Conservation (phyloP, 805 yeast species). For the Wickerhamomyces hampshirensis region DNA sequence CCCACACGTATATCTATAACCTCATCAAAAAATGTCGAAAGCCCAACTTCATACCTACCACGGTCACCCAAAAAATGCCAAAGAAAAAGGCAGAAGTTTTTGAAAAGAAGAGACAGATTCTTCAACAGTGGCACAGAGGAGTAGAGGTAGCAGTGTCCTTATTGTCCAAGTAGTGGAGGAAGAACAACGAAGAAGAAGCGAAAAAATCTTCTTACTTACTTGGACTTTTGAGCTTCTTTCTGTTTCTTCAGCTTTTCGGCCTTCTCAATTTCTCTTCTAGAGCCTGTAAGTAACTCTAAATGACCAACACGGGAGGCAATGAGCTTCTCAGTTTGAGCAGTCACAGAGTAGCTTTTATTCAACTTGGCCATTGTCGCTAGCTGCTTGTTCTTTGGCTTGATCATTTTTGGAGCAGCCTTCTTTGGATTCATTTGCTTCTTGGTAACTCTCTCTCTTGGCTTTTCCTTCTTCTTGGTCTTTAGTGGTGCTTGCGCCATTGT, state of each 20-base stretch:
- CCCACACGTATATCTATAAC: too few species aligned
- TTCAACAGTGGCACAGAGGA: too few species aligned
- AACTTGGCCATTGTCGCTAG: constrained; percentile 49
- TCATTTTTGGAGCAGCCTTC: constrained; percentile 69
- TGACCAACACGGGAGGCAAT: constrained; percentile 92
- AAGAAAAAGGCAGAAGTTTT: too few species aligned
- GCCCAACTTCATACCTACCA: too few species aligned
- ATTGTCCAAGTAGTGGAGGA: too few species aligned
- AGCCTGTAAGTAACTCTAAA: constrained; percentile 84
- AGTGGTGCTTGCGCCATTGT: constrained; percentile 71
- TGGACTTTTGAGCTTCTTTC: constrained; percentile 20
- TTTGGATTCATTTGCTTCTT: constrained; percentile 62
- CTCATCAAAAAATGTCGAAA: too few species aligned
- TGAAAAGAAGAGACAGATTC: too few species aligned
- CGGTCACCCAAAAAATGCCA: too few species aligned
- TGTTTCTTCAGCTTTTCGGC: constrained; percentile 39
- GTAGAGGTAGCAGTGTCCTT: too few species aligned
- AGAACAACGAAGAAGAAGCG: too few species aligned
- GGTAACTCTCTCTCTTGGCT: constrained; percentile 38
- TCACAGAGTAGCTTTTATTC: constrained; percentile 43
- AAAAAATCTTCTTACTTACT: constrained; percentile 2
- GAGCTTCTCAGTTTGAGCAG: constrained; percentile 73
- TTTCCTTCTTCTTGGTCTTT: constrained; percentile 42
- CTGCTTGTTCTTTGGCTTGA: constrained; percentile 60
- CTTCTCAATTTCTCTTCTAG: constrained; percentile 78